These are phyloP conservation scores for Sclerotinia borealis DNA, from an alignment of 2,329 filamentous ascomycete species.

Conservation along the genomic window DNA sequence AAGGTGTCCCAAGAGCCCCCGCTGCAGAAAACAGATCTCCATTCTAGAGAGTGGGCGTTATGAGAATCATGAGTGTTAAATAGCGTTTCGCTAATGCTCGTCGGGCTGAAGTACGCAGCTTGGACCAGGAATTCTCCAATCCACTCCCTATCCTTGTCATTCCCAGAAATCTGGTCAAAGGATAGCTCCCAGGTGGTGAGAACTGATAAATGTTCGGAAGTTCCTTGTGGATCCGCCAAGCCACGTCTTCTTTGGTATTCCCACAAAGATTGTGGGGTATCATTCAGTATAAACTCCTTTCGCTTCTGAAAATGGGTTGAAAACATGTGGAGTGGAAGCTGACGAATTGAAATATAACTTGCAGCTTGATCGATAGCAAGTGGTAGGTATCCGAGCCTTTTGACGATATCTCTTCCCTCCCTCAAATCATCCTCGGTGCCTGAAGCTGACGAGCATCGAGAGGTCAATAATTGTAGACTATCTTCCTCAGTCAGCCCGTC, in stretches of 20 bases:
- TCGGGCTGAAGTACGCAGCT: slow-evolving; percentile 22
- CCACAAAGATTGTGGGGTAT: slow-evolving; percentile 14
- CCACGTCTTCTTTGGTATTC: slow-evolving; percentile 9
- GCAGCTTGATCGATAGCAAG: slow-evolving; percentile 27
- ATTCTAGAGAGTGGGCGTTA: background rate
- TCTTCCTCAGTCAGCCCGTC: slow-evolving; percentile 13
- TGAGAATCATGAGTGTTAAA: background rate
- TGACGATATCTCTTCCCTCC: slow-evolving; percentile 6
- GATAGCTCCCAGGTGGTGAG: slow-evolving; percentile 26
- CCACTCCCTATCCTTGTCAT: background rate
- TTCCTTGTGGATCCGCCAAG: background rate
- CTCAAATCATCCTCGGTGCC: background rate
- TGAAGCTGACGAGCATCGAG: background rate
- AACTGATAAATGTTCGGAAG: slow-evolving; percentile 10
- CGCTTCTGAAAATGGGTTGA: slow-evolving; percentile 13
- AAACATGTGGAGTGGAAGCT: slow-evolving; percentile 16
- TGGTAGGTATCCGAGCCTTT: slow-evolving; percentile 18
- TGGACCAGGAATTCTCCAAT: slow-evolving; percentile 19
- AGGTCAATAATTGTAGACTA: slow-evolving; percentile 6
- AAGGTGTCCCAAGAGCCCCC: slow-evolving; percentile 20
- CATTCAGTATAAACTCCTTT: slow-evolving; percentile 13
- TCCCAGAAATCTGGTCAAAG: slow-evolving; percentile 19
- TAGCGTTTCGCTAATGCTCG: slow-evolving; percentile 4
- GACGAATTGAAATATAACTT: slow-evolving; percentile 19
- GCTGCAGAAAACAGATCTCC: background rate